phyloP scores from a whole-genome alignment of 2,329 filamentous ascomycete genomes.

The Biscogniauxia sp. region DNA sequence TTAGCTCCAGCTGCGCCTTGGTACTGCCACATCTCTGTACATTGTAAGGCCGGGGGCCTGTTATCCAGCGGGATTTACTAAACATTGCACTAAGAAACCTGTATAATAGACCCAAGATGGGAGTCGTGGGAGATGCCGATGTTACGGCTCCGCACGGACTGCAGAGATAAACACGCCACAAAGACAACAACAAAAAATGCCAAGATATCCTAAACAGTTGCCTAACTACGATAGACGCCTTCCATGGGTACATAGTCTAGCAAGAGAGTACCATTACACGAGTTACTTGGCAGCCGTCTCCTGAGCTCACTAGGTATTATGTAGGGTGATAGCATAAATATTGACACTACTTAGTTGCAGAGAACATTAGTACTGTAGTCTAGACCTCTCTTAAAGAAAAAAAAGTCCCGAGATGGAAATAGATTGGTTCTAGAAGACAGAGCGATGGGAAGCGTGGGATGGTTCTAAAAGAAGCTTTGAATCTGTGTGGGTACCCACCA shows the following conservation, averaged over 20 bases:
- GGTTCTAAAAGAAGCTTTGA: too few relatives aligned
- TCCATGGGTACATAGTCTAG: not conserved
- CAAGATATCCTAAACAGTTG: not conserved
- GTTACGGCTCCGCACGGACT: not conserved
- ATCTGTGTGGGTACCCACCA: too few relatives aligned
- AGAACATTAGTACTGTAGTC: too few relatives aligned
- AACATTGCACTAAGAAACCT: not conserved
- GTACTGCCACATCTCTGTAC: not conserved
- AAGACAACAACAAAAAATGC: not conserved
- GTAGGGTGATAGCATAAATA: not conserved
- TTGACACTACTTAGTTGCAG: too few relatives aligned
- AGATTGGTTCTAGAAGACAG: too few relatives aligned
- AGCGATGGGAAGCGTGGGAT: too few relatives aligned
- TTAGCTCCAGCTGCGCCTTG: not conserved
- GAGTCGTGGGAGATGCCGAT: not conserved
- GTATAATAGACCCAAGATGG: not conserved
- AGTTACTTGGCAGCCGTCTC: not conserved
- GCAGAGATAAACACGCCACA: not conserved
- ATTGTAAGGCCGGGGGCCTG: not conserved
- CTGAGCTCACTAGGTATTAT: not conserved
- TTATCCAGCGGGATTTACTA: not conserved
- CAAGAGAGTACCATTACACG: not conserved
- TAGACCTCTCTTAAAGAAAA: too few relatives aligned
- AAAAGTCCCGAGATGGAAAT: too few relatives aligned
- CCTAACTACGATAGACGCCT: not conserved